Percentiles rank a stretch among this genome's conserved stretches.
Evolutionary conservation across 2,329 filamentous ascomycete genomes (phyloP).

Genomic region (Emmonsiellopsis sp.): DNA sequence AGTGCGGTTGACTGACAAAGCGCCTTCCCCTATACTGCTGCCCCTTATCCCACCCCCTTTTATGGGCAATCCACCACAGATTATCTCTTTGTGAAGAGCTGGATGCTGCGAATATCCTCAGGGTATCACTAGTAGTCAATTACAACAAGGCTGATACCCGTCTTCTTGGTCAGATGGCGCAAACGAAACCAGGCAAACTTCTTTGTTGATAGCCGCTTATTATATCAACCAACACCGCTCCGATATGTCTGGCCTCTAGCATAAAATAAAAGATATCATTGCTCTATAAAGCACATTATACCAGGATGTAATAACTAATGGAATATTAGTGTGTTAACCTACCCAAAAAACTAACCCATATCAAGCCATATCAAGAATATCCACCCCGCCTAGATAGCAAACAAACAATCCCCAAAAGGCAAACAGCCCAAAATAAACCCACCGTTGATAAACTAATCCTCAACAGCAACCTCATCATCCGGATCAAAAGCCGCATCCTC

Average conservation of each 20-base stretch:
- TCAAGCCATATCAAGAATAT: neutral
- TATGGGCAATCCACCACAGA: neutral
- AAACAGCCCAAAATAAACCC: constrained; percentile 12
- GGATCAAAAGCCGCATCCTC: constrained; percentile 17
- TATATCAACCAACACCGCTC: no score
- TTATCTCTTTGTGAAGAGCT: no score
- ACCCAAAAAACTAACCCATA: neutral
- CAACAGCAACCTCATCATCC: constrained; percentile 29
- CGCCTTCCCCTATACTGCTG: neutral
- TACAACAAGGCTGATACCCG: no score
- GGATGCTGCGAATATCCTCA: neutral
- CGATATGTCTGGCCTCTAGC: no score
- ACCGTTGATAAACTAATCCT: constrained; percentile 13
- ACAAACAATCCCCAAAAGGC: neutral
- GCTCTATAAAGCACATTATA: no score
- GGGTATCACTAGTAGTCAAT: neutral
- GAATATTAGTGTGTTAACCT: neutral
- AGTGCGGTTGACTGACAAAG: neutral
- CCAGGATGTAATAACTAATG: no score
- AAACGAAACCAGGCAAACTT: no score
- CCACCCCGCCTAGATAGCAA: neutral
- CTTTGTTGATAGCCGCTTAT: no score
- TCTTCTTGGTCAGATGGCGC: no score
- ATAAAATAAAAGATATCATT: no score
- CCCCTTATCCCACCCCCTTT: neutral